Base-by-base conservation (phyloP, 495 filamentous ascomycete genomes). In the Talaromyces stipitatus region DNA sequence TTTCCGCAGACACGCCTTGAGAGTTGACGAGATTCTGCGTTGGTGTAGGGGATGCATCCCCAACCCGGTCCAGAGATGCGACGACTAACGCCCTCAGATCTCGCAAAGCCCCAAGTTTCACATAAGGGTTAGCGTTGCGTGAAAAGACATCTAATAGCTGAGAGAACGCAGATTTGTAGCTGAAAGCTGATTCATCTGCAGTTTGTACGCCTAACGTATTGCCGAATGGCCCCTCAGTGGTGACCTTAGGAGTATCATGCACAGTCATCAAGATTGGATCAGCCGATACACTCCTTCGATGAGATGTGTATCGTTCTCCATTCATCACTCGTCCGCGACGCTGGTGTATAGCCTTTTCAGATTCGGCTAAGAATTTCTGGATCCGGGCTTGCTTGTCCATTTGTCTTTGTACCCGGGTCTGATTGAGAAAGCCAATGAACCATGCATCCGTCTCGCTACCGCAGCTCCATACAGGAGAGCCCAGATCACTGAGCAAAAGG, bases 381-480 rank as follows among this genome's bases (percentile, higher is more conserved):
- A 73, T 75, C 71, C 69, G 78, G 36, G 74, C 67, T n/a, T 71
- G 68, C 61, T 80, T 85, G 43, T 79, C 82, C 68, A 90, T 89
- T 58, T 86, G 85, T 30, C 84, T 76, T 59, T 89, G 86, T 45
- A 95, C 85, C 55, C 86, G 88, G 54, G 89, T 84, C 61, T 92
- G 85, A 12, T 87, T 85, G 3, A 95, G 67, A 18, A 79, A 82
- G 59, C 85, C 83, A 4, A 82, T 80, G 65, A 96, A 92, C 90
- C 92, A 97, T 23, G 78, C 82, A 62, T 97, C 94, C 14, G 92
- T 98, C 73, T 98, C 94, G 60, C 89, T 92, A 12, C 94, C 78
- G 58, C 85, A 83, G 29, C 85, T 82, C 72, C 92, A 96, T 12
- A 96, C 86, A 8, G 87, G 81, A 45, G 85, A 89, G 8, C 91